A percentile compares a stretch with the other conserved stretches of the same genome.
Conservation (phyloP, 176 grass and related monocot genomes). For the Coix lacrymajobi region DNA sequence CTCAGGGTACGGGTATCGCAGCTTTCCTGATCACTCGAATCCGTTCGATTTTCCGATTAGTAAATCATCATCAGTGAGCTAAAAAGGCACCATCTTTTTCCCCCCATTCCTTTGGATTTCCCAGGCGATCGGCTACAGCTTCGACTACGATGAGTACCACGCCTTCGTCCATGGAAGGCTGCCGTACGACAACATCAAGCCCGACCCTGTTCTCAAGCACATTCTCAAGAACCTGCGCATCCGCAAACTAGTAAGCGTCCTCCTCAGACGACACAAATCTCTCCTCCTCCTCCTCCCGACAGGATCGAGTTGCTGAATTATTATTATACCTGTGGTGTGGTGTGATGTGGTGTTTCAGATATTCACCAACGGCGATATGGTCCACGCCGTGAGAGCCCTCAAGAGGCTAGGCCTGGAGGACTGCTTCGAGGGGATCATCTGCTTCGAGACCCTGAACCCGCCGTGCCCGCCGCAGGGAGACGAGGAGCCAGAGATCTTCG, state of each 20-base stretch:
- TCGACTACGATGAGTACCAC: conserved; percentile 93
- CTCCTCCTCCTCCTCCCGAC: background rate
- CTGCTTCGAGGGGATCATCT: conserved; percentile 95
- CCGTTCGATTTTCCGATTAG: background rate
- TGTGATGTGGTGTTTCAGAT: conserved; percentile 37
- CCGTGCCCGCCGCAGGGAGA: conserved; percentile 29
- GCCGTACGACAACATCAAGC: conserved; percentile 88
- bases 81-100: background rate
- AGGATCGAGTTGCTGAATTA: background rate
- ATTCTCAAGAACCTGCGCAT: conserved; percentile 85
- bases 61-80: background rate
- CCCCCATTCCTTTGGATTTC: background rate
- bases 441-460: conserved; percentile 97
- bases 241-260: conserved; percentile 68
- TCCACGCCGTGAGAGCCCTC: conserved; percentile 61
- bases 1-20: conserved; percentile 49
- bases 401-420: conserved; percentile 84
- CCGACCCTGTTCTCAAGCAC: conserved; percentile 70
- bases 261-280: background rate
- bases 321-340: background rate
- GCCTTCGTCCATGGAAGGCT: conserved; percentile 94
- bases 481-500: conserved; percentile 41
- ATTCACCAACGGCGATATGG: conserved; percentile 87
- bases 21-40: background rate
- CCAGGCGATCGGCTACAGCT: conserved; percentile 84